A percentile compares a stretch with the other conserved stretches of the same genome.
These are phyloP conservation scores for Ceratorhiza oryzae-sativae DNA, from an alignment of 1,284 basidiomycete genomes.

Conservation along the genomic window DNA sequence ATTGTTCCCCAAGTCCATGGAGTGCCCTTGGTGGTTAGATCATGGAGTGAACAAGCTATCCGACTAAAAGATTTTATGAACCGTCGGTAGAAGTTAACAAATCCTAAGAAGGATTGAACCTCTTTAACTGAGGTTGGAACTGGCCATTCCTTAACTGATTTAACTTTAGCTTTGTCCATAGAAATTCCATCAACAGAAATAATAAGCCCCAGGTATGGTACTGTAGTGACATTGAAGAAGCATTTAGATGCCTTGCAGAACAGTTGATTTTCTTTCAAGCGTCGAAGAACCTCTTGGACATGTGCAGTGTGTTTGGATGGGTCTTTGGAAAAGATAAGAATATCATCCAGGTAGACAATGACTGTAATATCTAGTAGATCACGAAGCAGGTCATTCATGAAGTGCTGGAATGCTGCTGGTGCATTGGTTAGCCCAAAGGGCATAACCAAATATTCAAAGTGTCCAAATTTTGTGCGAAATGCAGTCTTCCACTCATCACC, in stretches of 20 bases:
- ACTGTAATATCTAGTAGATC: constrained; percentile 22
- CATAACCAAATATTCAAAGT: too few relatives aligned
- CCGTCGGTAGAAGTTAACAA: constrained; percentile 50
- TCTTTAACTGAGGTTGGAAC: constrained; percentile 45
- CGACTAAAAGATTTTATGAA: constrained; percentile 49
- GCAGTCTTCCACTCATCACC: too few relatives aligned
- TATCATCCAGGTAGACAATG: constrained; percentile 33
- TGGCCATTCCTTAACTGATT: constrained; percentile 47
- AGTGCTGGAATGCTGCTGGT: too few relatives aligned
- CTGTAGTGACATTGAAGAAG: not conserved
- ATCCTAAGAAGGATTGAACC: constrained; percentile 49
- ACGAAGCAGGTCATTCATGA: constrained; percentile 35
- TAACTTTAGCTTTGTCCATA: constrained; percentile 48
- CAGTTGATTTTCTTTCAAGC: constrained; percentile 1
- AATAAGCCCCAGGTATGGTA: constrained; percentile 36
- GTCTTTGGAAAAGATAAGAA: not conserved
- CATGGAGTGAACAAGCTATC: constrained; percentile 46
- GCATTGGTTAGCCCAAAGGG: too few relatives aligned
- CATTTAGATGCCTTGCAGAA: constrained; percentile 26
- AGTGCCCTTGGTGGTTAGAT: constrained; percentile 43
- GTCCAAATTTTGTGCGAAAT: too few relatives aligned
- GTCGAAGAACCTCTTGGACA: constrained; percentile 4
- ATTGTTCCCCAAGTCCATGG: not conserved
- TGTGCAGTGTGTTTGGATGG: not conserved
- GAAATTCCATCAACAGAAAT: constrained; percentile 3